A percentile compares a stretch with the other conserved stretches of the same genome.
Evolutionary conservation across 345 rosid genomes (phyloP).

Genomic region (Chamaenerion angustifolium): DNA sequence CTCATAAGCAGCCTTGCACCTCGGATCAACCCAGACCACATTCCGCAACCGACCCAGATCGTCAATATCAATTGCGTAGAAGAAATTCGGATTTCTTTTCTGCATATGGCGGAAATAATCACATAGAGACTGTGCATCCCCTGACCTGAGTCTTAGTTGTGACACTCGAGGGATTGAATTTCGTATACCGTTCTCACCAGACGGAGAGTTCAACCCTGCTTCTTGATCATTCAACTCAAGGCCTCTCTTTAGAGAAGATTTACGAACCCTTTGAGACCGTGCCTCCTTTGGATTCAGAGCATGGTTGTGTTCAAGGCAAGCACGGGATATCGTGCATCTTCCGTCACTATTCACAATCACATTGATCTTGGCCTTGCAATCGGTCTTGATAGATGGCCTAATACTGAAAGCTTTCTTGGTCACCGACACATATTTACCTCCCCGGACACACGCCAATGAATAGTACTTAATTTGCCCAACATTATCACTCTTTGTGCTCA

Average conservation of each 20-base stretch:
- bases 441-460: constrained; percentile 8
- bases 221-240: constrained; percentile 8
- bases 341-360: constrained; percentile 31
- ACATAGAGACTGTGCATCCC: constrained; percentile 19
- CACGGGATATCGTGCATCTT: constrained; percentile 22
- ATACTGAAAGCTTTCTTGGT: constrained; percentile 1
- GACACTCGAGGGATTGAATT: no score
- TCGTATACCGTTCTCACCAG: constrained; percentile 18
- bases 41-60: constrained; percentile 19
- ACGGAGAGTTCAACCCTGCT: constrained; percentile 1
- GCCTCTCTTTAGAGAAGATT: constrained; percentile 14
- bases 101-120: constrained; percentile 24
- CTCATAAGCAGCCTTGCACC: constrained; percentile 18
- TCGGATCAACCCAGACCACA: constrained; percentile 30
- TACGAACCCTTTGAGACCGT: no score
- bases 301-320: constrained; percentile 30
- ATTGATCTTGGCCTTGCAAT: constrained; percentile 36
- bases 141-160: constrained; percentile 18
- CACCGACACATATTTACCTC: not conserved
- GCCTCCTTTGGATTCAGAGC: constrained; percentile 22
- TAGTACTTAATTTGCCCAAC: constrained; percentile 9
- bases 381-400: constrained; percentile 16
- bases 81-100: constrained; percentile 25
- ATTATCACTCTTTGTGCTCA: constrained; percentile 8
- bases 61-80: constrained; percentile 25